Evolutionary conservation across 805 yeast genomes (phyloP).

Genomic region (Lipomyces mesembrius): DNA sequence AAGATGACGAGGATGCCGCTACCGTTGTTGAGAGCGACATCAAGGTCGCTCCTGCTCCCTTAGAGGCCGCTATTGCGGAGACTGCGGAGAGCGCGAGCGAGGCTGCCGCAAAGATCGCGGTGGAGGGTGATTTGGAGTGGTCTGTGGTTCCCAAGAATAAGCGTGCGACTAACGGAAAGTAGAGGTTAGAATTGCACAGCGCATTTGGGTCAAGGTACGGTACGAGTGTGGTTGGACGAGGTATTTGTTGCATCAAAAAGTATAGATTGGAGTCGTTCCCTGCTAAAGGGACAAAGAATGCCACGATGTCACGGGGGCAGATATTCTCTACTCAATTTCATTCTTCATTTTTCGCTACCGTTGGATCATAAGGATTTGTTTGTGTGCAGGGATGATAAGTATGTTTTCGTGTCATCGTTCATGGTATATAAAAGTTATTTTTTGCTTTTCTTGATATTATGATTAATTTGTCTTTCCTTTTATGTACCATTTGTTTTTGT

Average conservation of each 20-base stretch:
- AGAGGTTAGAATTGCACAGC: neutral
- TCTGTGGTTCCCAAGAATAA: conserved; percentile 33
- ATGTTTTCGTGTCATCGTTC: neutral
- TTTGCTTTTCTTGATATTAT: neutral
- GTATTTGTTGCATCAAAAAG: neutral
- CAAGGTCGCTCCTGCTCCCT: conserved; percentile 18
- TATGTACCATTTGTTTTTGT: neutral
- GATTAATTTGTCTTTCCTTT: neutral
- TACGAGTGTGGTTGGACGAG: neutral
- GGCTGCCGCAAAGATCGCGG: conserved; percentile 27
- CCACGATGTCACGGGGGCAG: neutral
- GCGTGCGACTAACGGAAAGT: conserved; percentile 23
- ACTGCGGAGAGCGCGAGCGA: conserved; percentile 8
- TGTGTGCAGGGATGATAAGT: neutral
- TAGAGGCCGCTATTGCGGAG: conserved; percentile 26
- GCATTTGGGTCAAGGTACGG: neutral
- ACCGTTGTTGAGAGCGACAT: conserved; percentile 8
- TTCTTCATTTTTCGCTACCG: neutral
- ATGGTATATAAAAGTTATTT: conserved; percentile 6
- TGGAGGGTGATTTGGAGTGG: conserved; percentile 38
- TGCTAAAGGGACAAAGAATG: neutral
- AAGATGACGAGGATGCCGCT: conserved; percentile 31
- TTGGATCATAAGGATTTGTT: conserved; percentile 1
- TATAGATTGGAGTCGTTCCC: neutral
- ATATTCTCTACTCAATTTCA: neutral